A percentile compares a stretch with the other conserved stretches of the same genome.
Conservation (phyloP, 2,329 filamentous ascomycete genomes). For the Fusarium sp. region DNA sequence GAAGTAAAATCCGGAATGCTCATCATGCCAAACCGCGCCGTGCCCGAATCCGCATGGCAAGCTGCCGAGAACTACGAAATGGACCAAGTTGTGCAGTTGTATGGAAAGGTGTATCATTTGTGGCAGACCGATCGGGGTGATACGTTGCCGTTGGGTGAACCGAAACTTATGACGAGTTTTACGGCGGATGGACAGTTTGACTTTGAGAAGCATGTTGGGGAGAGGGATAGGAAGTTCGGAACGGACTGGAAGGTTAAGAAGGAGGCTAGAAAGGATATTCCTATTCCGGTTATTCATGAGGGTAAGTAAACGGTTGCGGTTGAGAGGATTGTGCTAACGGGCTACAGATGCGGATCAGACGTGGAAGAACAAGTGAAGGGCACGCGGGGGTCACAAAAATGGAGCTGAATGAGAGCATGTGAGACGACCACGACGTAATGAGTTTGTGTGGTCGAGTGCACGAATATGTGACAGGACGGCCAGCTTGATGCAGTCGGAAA, state of each 20-base stretch:
- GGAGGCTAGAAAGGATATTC: slow-evolving; percentile 58
- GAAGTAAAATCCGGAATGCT: slow-evolving; percentile 85
- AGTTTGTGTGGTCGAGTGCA: accelerated
- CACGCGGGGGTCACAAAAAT: accelerated
- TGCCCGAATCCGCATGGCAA: slow-evolving; percentile 77
- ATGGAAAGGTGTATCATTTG: slow-evolving; percentile 87
- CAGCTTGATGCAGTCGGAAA: neutral
- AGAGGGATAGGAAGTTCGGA: slow-evolving; percentile 61
- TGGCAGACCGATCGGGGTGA: slow-evolving; percentile 88
- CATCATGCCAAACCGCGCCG: slow-evolving; percentile 75
- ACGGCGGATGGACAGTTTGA: slow-evolving; percentile 63
- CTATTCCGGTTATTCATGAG: slow-evolving; percentile 57
- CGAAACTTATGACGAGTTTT: slow-evolving; percentile 67
- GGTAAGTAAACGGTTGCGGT: slow-evolving; percentile 44
- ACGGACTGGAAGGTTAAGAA: slow-evolving; percentile 60
- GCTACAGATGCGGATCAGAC: slow-evolving; percentile 41
- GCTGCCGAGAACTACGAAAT: slow-evolving; percentile 83
- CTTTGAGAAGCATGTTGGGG: slow-evolving; percentile 57
- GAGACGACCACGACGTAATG: accelerated
- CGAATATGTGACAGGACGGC: accelerated
- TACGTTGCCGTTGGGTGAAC: slow-evolving; percentile 63
- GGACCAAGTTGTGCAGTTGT: slow-evolving; percentile 78
- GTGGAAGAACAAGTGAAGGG: slow-evolving; percentile 30
- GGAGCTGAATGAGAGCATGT: accelerated
- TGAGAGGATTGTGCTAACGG: slow-evolving; percentile 4